Evolutionary conservation across 2,329 filamentous ascomycete genomes (phyloP).

Genomic region (Talaromyces albobiverticillius): DNA sequence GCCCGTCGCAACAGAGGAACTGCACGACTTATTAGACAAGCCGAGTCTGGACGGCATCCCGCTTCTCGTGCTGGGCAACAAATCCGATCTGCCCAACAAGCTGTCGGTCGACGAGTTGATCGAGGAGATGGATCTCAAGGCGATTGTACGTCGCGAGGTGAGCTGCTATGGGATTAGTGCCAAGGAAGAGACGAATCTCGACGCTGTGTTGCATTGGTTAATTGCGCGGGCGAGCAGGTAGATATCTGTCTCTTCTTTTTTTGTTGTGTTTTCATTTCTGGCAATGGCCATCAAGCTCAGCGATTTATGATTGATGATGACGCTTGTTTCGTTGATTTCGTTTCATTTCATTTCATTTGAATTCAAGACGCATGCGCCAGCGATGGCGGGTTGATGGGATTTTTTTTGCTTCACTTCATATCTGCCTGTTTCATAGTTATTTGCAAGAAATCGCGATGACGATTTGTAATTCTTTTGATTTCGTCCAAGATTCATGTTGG

Average conservation of each 20-base stretch:
- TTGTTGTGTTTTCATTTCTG: background rate
- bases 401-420: background rate
- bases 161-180: conserved; percentile 98
- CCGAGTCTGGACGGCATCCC: conserved; percentile 84
- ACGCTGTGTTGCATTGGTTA: conserved; percentile 94
- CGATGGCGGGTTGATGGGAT: too few species aligned
- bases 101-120: conserved; percentile 93
- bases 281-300: too few species aligned
- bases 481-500: too few species aligned
- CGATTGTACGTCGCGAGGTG: conserved; percentile 86
- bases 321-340: conserved; percentile 14
- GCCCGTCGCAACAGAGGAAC: conserved; percentile 83
- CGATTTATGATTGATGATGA: conserved; percentile 13
- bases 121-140: conserved; percentile 84
- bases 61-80: conserved; percentile 91
- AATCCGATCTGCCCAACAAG: conserved; percentile 90
- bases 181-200: conserved; percentile 97
- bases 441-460: background rate
- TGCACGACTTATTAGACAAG: conserved; percentile 84
- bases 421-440: background rate
- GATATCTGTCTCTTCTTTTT: conserved; percentile 22
- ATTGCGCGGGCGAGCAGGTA: conserved; percentile 81
- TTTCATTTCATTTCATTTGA: conserved; percentile 26
- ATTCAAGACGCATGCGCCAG: conserved; percentile 51
- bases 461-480: background rate